A percentile compares a stretch with the other conserved stretches of the same genome.
Conservation (phyloP, 139 green algal genomes). For the Chlamydomonas sp. region DNA sequence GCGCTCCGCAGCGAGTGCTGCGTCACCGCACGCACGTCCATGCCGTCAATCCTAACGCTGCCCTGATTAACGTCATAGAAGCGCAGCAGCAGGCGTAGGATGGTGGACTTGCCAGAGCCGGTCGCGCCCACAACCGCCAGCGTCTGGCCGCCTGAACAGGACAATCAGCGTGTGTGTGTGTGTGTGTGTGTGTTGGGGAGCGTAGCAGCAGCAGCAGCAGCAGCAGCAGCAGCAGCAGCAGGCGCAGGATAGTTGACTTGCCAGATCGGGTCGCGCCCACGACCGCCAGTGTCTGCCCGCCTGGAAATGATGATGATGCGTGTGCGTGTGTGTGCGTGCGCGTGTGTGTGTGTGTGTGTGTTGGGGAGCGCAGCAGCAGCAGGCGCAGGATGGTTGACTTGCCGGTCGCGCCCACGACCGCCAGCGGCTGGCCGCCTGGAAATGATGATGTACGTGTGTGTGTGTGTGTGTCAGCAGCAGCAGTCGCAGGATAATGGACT, state of each 20-base stretch:
- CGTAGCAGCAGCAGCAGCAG: no score
- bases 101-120: conserved; percentile 72
- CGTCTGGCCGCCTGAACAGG: conserved; percentile 42
- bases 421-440: conserved; percentile 53
- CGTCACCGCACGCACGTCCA: conserved; percentile 67
- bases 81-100: conserved; percentile 67
- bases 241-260: conserved; percentile 56
- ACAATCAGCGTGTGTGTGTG: no score
- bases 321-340: no score
- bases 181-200: no score
- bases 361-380: no score
- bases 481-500: conserved; percentile 59
- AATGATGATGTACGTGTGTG: no score
- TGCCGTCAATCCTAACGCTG: conserved; percentile 62
- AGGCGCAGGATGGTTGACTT: conserved; percentile 65
- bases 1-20: conserved; percentile 46
- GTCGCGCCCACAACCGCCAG: conserved; percentile 72
- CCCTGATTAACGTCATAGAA: conserved; percentile 78
- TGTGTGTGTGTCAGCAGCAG: no score
- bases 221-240: conserved; percentile 58
- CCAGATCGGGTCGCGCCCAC: conserved; percentile 77
- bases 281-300: conserved; percentile 61
- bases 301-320: no score
- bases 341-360: no score
- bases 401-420: conserved; percentile 74